Percentiles rank a stretch among this genome's conserved stretches.
Conservation (phyloP, 371 early-diverging fungal genomes). For the Conidiobolus incongruus region DNA sequence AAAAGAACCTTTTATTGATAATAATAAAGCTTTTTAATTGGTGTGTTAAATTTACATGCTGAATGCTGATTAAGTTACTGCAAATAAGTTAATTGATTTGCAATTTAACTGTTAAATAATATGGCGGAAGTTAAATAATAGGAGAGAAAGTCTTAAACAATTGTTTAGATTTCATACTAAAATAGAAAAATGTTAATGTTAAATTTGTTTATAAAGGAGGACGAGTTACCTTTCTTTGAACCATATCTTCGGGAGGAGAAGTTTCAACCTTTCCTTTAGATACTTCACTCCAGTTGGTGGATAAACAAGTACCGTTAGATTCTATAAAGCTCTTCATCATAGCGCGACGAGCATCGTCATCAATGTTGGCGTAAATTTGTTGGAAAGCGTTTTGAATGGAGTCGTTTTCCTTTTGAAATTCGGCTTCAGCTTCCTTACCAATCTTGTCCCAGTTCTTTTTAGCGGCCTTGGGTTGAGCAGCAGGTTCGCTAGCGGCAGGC, state of each 20-base stretch:
- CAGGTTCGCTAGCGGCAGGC: constrained; percentile 13
- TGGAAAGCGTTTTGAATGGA: constrained; percentile 75
- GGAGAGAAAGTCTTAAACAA: too few species aligned
- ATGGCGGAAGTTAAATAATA: too few species aligned
- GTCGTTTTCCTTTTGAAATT: constrained; percentile 69
- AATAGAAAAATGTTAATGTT: not conserved
- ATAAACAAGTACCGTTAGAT: constrained; percentile 82
- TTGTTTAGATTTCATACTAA: too few species aligned
- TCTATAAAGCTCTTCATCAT: constrained; percentile 97
- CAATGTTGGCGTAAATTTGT: constrained; percentile 73
- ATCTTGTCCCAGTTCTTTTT: constrained; percentile 73
- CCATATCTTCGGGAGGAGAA: constrained; percentile 82
- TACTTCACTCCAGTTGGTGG: constrained; percentile 94
- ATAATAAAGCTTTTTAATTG: too few species aligned
- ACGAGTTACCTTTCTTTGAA: constrained; percentile 51
- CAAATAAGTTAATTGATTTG: too few species aligned
- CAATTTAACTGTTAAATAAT: too few species aligned
- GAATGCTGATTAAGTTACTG: too few species aligned
- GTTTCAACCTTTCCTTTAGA: constrained; percentile 54
- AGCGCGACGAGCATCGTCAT: constrained; percentile 78
- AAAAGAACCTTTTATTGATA: too few species aligned
- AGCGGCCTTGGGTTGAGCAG: constrained; percentile 18
- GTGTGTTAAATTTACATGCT: too few species aligned
- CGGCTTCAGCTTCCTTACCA: constrained; percentile 35
- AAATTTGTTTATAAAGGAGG: not conserved